phyloP scores from a whole-genome alignment of 75 land plant genomes.

The Ceratopteris richardii region DNA sequence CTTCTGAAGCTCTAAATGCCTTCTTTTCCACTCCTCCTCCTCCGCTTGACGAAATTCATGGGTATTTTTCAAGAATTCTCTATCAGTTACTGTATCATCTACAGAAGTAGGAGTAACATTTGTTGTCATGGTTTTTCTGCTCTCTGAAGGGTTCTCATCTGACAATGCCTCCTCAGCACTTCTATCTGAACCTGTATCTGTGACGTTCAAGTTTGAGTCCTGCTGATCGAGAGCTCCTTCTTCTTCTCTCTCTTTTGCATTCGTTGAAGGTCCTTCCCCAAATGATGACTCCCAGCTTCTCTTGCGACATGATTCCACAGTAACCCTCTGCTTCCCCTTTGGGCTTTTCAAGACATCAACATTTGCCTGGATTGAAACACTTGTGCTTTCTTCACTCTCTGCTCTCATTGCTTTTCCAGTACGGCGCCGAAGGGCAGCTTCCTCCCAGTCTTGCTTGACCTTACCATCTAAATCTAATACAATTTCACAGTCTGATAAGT shows the following conservation, averaged over 20 bases:
- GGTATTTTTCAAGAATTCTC: constrained; percentile 72
- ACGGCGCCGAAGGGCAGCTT: constrained; percentile 43
- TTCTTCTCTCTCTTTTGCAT: neutral
- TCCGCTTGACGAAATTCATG: constrained; percentile 60
- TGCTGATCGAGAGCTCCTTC: constrained; percentile 4
- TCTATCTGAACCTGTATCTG: constrained; percentile 4
- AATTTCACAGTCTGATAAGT: constrained; percentile 59
- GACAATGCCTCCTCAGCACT: neutral
- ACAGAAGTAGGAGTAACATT: neutral
- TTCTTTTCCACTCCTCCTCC: constrained; percentile 75
- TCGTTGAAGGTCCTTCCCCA: neutral
- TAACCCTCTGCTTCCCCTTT: neutral
- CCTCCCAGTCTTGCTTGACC: constrained; percentile 72
- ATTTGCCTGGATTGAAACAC: neutral
- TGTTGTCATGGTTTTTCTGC: neutral
- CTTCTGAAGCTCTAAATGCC: constrained; percentile 57
- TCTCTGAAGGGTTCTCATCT: neutral
- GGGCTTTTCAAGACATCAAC: neutral
- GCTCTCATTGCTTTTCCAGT: constrained; percentile 1
- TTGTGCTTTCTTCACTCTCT: constrained; percentile 8
- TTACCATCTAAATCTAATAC: constrained; percentile 49
- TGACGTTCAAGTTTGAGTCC: constrained; percentile 3
- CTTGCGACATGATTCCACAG: neutral
- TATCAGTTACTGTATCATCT: neutral
- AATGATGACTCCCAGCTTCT: neutral